Conservation (phyloP, 441 rosid genomes). For the Corymbia calophylla region DNA sequence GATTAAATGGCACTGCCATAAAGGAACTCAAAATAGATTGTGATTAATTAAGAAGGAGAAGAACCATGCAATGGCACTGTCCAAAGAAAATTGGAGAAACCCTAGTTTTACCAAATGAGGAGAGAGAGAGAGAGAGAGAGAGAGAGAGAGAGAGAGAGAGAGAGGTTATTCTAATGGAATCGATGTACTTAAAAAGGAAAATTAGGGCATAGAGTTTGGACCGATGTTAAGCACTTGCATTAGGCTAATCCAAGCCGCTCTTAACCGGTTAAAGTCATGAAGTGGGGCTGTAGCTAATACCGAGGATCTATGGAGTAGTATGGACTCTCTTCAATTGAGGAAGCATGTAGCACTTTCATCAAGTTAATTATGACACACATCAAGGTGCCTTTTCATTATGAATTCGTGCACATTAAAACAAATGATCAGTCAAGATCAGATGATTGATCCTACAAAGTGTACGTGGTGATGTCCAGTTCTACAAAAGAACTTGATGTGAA, state of each 20-base stretch:
- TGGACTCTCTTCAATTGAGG: not conserved
- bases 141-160: not conserved
- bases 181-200: not conserved
- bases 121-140: not conserved
- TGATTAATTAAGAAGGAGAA: not conserved
- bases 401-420: not conserved
- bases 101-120: not conserved
- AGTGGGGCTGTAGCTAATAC: not conserved
- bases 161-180: not conserved
- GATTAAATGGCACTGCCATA: not conserved
- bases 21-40: not conserved
- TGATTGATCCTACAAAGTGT: not conserved
- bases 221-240: not conserved
- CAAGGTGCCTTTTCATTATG: not conserved
- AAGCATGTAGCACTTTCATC: not conserved
- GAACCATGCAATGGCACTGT: not conserved
- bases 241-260: not conserved
- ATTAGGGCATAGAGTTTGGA: not conserved
- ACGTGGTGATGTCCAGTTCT: not conserved
- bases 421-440: not conserved
- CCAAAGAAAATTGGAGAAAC: not conserved
- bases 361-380: not conserved
- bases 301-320: not conserved
- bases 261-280: not conserved
- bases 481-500: not conserved